Evolutionary conservation across 768 basidiomycete genomes (phyloP).

Genomic region (Lentinus brumalis): DNA sequence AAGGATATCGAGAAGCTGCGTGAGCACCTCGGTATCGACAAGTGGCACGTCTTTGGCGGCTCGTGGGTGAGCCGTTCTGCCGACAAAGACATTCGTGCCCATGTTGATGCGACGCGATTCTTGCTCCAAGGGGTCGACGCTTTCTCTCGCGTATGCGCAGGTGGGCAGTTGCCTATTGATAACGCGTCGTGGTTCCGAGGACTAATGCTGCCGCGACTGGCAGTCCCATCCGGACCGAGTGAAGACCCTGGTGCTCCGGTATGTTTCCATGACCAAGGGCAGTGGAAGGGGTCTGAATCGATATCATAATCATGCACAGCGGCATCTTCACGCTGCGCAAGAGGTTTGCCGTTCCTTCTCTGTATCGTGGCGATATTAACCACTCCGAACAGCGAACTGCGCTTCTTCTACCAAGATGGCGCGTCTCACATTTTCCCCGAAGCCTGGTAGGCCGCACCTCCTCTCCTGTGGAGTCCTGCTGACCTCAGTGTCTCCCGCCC

Average conservation of each 20-base stretch:
- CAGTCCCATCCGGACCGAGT: conserved; percentile 83
- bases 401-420: conserved; percentile 92
- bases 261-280: conserved; percentile 6
- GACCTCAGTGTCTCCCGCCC: not conserved
- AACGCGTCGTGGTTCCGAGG: not conserved
- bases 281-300: not conserved
- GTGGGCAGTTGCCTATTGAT: conserved; percentile 34
- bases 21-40: conserved; percentile 72
- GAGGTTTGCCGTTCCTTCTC: conserved; percentile 44
- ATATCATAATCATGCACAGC: conserved; percentile 36
- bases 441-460: conserved; percentile 60
- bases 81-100: not conserved
- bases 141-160: conserved; percentile 85
- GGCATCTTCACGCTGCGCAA: conserved; percentile 89
- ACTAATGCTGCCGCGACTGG: not conserved
- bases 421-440: conserved; percentile 83
- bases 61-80: conserved; percentile 66
- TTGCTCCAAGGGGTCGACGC: conserved; percentile 72
- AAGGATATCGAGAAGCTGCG: conserved; percentile 86
- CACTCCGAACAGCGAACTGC: conserved; percentile 57
- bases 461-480: not conserved
- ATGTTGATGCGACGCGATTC: not conserved
- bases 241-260: conserved; percentile 78
- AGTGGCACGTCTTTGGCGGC: conserved; percentile 95
- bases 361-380: not conserved